Conservation (phyloP, 495 filamentous ascomycete genomes). For the Chaetomidium leptoderma region DNA sequence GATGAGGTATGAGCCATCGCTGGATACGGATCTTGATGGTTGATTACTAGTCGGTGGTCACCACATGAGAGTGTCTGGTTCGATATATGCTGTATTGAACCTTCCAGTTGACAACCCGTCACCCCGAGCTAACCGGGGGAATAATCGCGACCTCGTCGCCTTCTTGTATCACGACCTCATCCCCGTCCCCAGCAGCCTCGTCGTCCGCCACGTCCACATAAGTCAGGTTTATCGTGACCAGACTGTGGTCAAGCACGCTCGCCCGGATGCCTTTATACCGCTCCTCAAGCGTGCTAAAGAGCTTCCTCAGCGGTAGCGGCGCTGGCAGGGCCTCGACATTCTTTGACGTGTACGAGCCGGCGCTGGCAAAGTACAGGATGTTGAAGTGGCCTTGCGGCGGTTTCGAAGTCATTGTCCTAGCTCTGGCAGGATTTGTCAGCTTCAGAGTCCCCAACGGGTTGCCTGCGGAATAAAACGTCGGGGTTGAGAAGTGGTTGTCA, state of each 20-base stretch:
- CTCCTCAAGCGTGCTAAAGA: conserved; percentile 71
- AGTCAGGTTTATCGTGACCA: conserved; percentile 80
- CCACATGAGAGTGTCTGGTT: neutral
- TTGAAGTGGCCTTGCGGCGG: conserved; percentile 60
- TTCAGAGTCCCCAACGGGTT: neutral
- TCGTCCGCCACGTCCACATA: conserved; percentile 70
- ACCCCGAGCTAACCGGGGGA: conserved; percentile 89
- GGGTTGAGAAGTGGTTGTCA: conserved; percentile 39
- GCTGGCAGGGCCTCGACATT: conserved; percentile 67
- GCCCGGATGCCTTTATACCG: conserved; percentile 73
- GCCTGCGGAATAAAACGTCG: conserved; percentile 2
- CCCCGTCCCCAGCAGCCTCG: conserved; percentile 32
- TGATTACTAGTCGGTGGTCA: no score
- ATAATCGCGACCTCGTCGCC: conserved; percentile 94
- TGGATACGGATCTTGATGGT: no score
- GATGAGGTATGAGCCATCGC: no score
- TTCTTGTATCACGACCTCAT: conserved; percentile 54
- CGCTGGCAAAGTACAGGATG: conserved; percentile 83
- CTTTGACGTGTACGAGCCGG: conserved; percentile 67
- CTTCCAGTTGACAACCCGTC: conserved; percentile 7
- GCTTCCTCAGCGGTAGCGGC: conserved; percentile 59
- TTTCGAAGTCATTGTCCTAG: conserved; percentile 36
- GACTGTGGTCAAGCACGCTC: conserved; percentile 68
- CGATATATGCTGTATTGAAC: neutral
- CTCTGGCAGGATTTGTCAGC: conserved; percentile 21